Evolutionary conservation across 1,284 basidiomycete genomes (phyloP).

Genomic region (Cystobasidiaceae sp.): DNA sequence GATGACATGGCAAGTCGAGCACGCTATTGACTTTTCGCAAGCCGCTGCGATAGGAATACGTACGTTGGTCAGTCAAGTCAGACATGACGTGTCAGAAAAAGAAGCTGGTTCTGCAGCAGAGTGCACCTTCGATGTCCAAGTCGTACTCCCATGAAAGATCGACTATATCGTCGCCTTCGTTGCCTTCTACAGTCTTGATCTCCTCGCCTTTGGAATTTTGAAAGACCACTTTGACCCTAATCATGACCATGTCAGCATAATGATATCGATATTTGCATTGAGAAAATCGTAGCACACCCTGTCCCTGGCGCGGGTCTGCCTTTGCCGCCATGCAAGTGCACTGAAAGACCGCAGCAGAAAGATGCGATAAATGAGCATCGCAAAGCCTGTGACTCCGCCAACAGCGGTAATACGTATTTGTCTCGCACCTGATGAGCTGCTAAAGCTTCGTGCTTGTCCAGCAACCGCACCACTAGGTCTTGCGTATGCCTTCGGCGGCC

Average conservation of each 20-base stretch:
- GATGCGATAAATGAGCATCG: background rate
- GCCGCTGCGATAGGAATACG: conserved; percentile 64
- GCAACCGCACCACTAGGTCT: background rate
- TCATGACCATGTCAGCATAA: no score
- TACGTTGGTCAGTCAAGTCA: background rate
- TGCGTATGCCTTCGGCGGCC: background rate
- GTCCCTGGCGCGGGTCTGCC: conserved; percentile 57
- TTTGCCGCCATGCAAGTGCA: conserved; percentile 51
- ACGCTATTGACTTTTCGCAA: conserved; percentile 93
- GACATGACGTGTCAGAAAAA: background rate
- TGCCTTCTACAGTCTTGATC: conserved; percentile 83
- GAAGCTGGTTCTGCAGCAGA: no score
- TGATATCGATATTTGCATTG: no score
- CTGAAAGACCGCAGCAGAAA: conserved; percentile 32
- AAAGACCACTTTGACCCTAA: conserved; percentile 58
- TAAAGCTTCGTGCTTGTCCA: conserved; percentile 7
- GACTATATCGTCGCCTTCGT: conserved; percentile 88
- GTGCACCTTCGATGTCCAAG: conserved; percentile 91
- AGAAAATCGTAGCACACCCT: conserved; percentile 53
- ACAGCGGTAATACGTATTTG: background rate
- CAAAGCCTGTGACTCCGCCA: background rate
- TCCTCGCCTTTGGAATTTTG: conserved; percentile 76
- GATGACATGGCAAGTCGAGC: conserved; percentile 96
- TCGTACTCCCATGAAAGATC: conserved; percentile 92
- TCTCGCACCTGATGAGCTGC: background rate